phyloP scores from a whole-genome alignment of 1,284 basidiomycete species.

The Ustilago cynodontis region DNA sequence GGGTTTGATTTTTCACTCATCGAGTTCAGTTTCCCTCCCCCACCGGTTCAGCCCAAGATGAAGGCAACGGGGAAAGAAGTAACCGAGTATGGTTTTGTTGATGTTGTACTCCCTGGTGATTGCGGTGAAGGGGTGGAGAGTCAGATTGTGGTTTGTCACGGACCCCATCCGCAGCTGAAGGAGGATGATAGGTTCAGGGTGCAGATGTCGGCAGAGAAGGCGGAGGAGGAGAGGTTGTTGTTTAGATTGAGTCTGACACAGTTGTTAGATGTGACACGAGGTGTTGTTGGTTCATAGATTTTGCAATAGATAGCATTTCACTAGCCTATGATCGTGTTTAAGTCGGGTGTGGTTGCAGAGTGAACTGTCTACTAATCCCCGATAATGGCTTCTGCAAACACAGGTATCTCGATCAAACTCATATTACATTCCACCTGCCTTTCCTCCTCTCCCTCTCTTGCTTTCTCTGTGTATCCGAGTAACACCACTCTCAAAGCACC shows the following conservation, averaged over 20 bases:
- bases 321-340: too few species aligned
- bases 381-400: constrained; percentile 18
- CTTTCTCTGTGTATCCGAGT: constrained; percentile 12
- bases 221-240: constrained; percentile 6
- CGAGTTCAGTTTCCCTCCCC: constrained; percentile 41
- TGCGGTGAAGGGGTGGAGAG: not conserved
- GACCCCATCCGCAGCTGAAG: not conserved
- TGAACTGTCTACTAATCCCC: too few species aligned
- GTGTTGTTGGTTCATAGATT: not conserved
- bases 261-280: not conserved
- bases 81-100: constrained; percentile 31
- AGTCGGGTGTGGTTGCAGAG: not conserved
- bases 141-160: constrained; percentile 20
- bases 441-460: not conserved
- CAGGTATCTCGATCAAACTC: constrained; percentile 6
- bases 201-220: constrained; percentile 2
- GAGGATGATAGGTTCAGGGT: not conserved
- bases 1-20: constrained; percentile 63
- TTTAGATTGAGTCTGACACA: not conserved
- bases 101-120: constrained; percentile 32
- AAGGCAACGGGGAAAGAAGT: not conserved
- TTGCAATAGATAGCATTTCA: not conserved
- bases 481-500: constrained; percentile 15
- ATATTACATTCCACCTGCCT: constrained; percentile 6
- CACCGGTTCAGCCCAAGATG: not conserved